These are phyloP conservation scores for Penicillium cataractarum DNA, from an alignment of 495 filamentous ascomycete species.

Conservation along the genomic window DNA sequence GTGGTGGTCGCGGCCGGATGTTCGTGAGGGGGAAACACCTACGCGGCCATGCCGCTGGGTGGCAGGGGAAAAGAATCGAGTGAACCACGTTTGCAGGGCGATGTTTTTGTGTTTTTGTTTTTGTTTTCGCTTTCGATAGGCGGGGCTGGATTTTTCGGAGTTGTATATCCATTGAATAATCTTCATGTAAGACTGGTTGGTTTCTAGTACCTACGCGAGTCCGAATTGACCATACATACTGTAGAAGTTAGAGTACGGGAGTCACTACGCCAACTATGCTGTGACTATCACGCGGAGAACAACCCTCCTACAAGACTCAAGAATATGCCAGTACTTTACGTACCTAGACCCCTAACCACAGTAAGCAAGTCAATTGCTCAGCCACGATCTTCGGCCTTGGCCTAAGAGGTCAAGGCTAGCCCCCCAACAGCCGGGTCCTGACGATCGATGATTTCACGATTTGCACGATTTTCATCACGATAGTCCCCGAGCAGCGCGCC, in stretches of 20 bases:
- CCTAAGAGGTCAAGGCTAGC: constrained; percentile 11
- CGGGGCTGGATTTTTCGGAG: constrained; percentile 4
- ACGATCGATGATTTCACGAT: constrained; percentile 14
- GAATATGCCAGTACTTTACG: not conserved
- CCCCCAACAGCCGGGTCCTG: constrained; percentile 4
- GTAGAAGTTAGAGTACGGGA: not conserved
- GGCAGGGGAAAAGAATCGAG: constrained; percentile 16
- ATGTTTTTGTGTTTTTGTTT: constrained; percentile 7
- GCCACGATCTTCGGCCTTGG: constrained; percentile 13
- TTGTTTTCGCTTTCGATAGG: not conserved
- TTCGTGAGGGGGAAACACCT: not conserved
- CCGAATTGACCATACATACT: not conserved
- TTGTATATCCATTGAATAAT: not conserved
- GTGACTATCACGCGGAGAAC: not conserved
- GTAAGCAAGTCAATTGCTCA: constrained; percentile 11
- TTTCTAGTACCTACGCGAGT: not conserved
- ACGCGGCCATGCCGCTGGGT: constrained; percentile 22
- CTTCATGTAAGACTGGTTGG: not conserved
- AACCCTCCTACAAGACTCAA: no score
- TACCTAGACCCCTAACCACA: not conserved
- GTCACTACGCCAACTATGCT: not conserved
- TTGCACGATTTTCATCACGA: constrained; percentile 6
- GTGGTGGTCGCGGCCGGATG: not conserved
- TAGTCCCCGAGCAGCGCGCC: not conserved
- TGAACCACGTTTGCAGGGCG: constrained; percentile 27